phyloP scores from a whole-genome alignment of 176 grass and related monocot genomes.

The Oryza punctata region DNA sequence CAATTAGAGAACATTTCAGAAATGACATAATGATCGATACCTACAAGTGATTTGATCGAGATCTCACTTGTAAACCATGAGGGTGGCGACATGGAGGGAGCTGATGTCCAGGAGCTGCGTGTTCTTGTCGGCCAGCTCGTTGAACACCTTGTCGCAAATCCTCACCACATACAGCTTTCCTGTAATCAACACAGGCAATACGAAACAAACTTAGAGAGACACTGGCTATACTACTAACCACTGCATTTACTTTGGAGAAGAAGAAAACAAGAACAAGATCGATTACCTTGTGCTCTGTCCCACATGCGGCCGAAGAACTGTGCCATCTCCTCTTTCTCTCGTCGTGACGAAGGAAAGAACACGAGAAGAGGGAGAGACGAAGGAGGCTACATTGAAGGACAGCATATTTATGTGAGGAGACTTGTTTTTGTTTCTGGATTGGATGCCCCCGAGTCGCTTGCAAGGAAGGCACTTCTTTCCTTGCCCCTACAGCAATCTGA shows the following conservation, averaged over 20 bases:
- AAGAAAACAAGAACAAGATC: background rate
- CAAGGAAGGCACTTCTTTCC: constrained; percentile 36
- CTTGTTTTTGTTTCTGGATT: background rate
- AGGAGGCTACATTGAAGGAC: background rate
- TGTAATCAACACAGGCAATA: background rate
- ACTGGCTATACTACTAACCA: background rate
- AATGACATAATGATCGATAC: background rate
- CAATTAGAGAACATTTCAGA: background rate
- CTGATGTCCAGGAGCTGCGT: constrained; percentile 30
- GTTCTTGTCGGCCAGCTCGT: constrained; percentile 31
- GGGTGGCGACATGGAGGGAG: constrained; percentile 59
- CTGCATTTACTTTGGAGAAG: background rate
- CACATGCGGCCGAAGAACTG: constrained; percentile 41
- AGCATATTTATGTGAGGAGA: background rate
- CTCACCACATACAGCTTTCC: constrained; percentile 54
- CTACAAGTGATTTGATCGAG: background rate
- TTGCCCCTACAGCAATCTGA: background rate
- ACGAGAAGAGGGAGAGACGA: background rate
- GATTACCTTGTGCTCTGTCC: constrained; percentile 55
- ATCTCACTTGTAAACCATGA: constrained; percentile 78
- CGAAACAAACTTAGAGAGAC: background rate
- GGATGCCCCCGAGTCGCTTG: constrained; percentile 38
- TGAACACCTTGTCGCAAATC: constrained; percentile 64
- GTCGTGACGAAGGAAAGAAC: background rate
- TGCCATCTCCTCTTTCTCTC: constrained; percentile 20